Percentiles rank a stretch among this genome's conserved stretches.
Evolutionary conservation across 345 rosid species (phyloP).

Genomic region (Acer yangbiense): DNA sequence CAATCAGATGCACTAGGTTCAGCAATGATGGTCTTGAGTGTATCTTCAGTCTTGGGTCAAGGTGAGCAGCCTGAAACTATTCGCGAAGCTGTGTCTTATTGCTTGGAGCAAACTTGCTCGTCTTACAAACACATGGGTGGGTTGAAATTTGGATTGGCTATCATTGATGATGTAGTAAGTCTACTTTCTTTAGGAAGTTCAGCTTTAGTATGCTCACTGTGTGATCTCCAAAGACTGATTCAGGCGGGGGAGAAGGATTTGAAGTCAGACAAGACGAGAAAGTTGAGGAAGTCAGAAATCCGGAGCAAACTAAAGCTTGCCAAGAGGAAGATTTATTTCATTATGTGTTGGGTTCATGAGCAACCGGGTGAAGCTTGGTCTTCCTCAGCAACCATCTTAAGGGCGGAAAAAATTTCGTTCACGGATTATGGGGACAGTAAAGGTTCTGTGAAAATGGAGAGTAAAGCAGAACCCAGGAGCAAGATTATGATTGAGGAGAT

Average conservation of each 20-base stretch:
- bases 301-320: constrained; percentile 70
- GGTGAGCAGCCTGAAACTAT: constrained; percentile 64
- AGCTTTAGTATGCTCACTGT: constrained; percentile 63
- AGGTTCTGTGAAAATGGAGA: constrained; percentile 25
- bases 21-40: constrained; percentile 48
- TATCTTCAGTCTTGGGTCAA: constrained; percentile 74
- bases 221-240: constrained; percentile 78
- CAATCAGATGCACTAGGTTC: constrained; percentile 70
- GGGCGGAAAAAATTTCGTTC: constrained; percentile 51
- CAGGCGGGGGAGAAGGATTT: constrained; percentile 52
- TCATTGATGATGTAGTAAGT: constrained; percentile 59
- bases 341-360: constrained; percentile 91
- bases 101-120: constrained; percentile 86
- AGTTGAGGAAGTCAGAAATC: constrained; percentile 45
- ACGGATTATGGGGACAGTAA: constrained; percentile 32
- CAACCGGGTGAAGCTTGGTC: constrained; percentile 70
- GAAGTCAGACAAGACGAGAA: constrained; percentile 40
- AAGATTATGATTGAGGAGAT: constrained; percentile 72
- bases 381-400: constrained; percentile 49
- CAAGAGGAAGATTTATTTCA: constrained; percentile 73
- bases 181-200: constrained; percentile 57
- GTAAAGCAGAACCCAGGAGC: constrained; percentile 26
- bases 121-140: constrained; percentile 72
- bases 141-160: constrained; percentile 58
- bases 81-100: constrained; percentile 58